Evolutionary conservation across 495 filamentous ascomycete genomes (phyloP).

Genomic region (Chaetomidium leptoderma): DNA sequence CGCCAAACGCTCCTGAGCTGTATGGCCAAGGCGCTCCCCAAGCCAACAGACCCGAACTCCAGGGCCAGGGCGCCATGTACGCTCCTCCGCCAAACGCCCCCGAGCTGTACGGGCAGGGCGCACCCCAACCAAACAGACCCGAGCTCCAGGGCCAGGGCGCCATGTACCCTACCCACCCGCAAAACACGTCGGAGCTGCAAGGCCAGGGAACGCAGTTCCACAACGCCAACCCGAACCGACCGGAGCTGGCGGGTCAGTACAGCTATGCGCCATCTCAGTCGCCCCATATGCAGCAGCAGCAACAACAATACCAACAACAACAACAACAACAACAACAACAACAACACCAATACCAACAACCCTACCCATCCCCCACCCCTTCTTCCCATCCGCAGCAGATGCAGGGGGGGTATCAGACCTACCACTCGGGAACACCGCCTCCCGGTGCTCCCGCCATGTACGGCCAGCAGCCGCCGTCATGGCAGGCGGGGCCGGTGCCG

Average conservation of each 20-base stretch:
- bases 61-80: conserved; percentile 23
- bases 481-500: conserved; percentile 41
- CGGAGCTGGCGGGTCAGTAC: conserved; percentile 24
- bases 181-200: conserved; percentile 20
- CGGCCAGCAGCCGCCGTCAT: conserved; percentile 22
- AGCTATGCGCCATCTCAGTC: background rate
- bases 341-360: conserved; percentile 21
- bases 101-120: conserved; percentile 34
- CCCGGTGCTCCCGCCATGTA: background rate
- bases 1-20: conserved; percentile 25
- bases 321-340: conserved; percentile 16
- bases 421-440: background rate
- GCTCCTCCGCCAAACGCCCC: conserved; percentile 6
- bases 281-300: conserved; percentile 16
- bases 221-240: conserved; percentile 13
- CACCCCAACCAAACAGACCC: conserved; percentile 21
- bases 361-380: background rate
- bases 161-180: conserved; percentile 8
- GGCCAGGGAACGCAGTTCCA: conserved; percentile 22
- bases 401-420: background rate
- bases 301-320: conserved; percentile 15
- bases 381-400: background rate
- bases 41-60: conserved; percentile 29
- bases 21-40: conserved; percentile 27
- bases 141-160: conserved; percentile 33